A percentile compares a stretch with the other conserved stretches of the same genome.
Conservation (phyloP, 2,329 filamentous ascomycete species). For the Phialophora verrucosa region DNA sequence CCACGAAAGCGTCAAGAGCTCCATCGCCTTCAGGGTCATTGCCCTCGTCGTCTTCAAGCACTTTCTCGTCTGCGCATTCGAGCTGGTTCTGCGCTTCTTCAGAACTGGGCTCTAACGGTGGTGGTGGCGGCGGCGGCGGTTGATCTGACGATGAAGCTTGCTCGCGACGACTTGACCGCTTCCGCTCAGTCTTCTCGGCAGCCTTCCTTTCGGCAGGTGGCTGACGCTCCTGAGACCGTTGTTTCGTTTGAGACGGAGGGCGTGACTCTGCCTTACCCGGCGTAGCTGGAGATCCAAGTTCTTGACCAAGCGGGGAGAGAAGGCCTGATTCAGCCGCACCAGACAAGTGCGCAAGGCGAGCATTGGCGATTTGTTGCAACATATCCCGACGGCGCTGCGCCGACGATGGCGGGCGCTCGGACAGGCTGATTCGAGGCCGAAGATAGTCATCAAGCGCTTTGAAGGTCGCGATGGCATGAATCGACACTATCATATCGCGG, state of each 20-base stretch:
- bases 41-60: constrained; percentile 74
- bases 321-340: constrained; percentile 44
- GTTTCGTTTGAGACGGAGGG: constrained; percentile 46
- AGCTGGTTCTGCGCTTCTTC: constrained; percentile 72
- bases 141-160: constrained; percentile 60
- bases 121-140: constrained; percentile 54
- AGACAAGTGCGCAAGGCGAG: constrained; percentile 63
- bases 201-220: constrained; percentile 39
- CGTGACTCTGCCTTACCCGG: constrained; percentile 45
- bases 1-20: constrained; percentile 84
- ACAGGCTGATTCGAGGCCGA: constrained; percentile 81
- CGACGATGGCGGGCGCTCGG: constrained; percentile 73
- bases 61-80: constrained; percentile 92
- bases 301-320: constrained; percentile 38
- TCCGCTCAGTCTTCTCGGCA: constrained; percentile 51
- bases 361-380: constrained; percentile 75
- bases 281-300: constrained; percentile 29
- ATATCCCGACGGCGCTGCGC: constrained; percentile 65
- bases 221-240: constrained; percentile 26
- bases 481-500: constrained; percentile 95
- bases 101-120: constrained; percentile 58
- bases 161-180: constrained; percentile 68
- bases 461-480: constrained; percentile 97
- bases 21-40: constrained; percentile 58
- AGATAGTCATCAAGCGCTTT: constrained; percentile 96